Conservation (phyloP, 139 green algal genomes). For the Yamagishiella unicocca region DNA sequence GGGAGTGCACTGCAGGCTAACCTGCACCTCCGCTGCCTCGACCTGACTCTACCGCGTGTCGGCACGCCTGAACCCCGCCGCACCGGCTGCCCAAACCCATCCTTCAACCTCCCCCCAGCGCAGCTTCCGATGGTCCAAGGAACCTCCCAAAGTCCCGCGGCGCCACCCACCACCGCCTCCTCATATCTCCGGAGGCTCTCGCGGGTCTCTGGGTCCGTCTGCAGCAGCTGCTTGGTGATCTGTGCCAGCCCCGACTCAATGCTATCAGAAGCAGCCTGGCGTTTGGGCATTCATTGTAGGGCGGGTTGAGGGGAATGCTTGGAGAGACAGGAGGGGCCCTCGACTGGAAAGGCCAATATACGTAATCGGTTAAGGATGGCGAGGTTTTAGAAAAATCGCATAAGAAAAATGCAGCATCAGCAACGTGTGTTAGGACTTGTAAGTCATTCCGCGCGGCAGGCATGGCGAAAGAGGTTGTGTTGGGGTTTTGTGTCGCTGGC, state of each 20-base stretch:
- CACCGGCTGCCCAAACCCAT: neutral
- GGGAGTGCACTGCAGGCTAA: neutral
- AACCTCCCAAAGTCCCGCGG: neutral
- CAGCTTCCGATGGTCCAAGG: neutral
- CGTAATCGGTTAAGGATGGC: neutral
- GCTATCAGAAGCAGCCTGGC: neutral
- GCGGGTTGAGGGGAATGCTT: neutral
- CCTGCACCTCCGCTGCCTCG: too few relatives aligned
- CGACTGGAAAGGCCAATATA: neutral
- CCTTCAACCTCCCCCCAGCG: neutral
- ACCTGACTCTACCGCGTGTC: too few relatives aligned
- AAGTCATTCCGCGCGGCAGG: neutral
- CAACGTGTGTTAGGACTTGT: neutral
- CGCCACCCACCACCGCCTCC: constrained; percentile 48
- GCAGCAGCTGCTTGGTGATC: constrained; percentile 45
- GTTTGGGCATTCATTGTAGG: too few relatives aligned
- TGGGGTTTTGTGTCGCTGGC: too few relatives aligned
- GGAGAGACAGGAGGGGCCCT: neutral
- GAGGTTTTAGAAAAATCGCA: neutral
- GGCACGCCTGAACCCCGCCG: neutral
- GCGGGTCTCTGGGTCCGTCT: constrained; percentile 47
- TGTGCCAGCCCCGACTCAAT: constrained; percentile 22
- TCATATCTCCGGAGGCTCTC: constrained; percentile 53
- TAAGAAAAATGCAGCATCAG: neutral
- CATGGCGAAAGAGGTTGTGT: too few relatives aligned